Percentiles rank a stretch among this genome's conserved stretches.
These are phyloP conservation scores for Leptographium flavum DNA, from an alignment of 2,329 filamentous ascomycete genomes.

Conservation along the genomic window DNA sequence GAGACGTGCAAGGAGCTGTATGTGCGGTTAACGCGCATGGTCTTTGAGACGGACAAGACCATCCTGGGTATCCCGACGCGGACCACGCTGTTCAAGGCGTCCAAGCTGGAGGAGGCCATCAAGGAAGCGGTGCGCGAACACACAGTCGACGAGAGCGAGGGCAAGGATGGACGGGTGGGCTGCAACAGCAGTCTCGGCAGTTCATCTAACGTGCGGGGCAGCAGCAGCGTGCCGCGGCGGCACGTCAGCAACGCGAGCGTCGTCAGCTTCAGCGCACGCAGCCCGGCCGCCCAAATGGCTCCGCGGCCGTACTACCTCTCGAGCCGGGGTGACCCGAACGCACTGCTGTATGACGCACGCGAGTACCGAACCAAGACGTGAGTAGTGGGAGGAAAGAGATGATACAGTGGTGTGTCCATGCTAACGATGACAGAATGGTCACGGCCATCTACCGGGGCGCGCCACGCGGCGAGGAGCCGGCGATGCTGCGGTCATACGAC, in stretches of 20 bases:
- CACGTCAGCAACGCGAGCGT: constrained; percentile 70
- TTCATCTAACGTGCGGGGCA: constrained; percentile 22
- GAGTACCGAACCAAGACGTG: constrained; percentile 84
- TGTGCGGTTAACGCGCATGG: constrained; percentile 81
- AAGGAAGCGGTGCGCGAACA: constrained; percentile 75
- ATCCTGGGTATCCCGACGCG: constrained; percentile 91
- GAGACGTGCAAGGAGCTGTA: constrained; percentile 98
- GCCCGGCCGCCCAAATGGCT: constrained; percentile 41
- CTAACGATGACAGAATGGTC: constrained; percentile 48
- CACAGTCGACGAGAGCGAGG: constrained; percentile 66
- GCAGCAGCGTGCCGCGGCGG: constrained; percentile 34
- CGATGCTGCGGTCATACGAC: constrained; percentile 82
- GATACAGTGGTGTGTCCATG: neutral
- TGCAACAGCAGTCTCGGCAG: constrained; percentile 18
- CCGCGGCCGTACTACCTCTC: constrained; percentile 35
- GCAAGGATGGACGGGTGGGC: constrained; percentile 59
- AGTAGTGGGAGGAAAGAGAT: constrained; percentile 21
- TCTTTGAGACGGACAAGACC: constrained; percentile 97
- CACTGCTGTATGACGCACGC: constrained; percentile 72
- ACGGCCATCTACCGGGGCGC: constrained; percentile 86
- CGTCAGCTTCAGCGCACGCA: constrained; percentile 63
- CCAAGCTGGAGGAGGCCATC: constrained; percentile 86
- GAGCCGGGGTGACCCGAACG: constrained; percentile 69
- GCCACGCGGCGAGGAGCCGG: constrained; percentile 49
- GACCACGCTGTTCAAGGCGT: constrained; percentile 92